A percentile compares a stretch with the other conserved stretches of the same genome.
Evolutionary conservation across 352 stramenopile genomes (phyloP).

Genomic region (Chrysophaeum taylorii): DNA sequence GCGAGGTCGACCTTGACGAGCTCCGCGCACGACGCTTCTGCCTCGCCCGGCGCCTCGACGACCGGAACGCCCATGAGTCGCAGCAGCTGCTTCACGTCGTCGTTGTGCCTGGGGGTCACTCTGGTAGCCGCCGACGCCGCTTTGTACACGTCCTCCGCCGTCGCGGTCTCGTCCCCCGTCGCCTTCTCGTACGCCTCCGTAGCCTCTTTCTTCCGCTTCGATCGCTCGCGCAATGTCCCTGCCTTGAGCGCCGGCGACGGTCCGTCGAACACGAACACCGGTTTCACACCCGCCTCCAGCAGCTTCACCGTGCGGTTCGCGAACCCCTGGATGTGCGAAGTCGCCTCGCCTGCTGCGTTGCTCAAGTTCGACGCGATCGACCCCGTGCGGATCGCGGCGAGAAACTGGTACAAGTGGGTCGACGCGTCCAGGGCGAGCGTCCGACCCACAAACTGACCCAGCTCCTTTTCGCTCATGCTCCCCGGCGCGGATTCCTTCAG

Average conservation of each 20-base stretch:
- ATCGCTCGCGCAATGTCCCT: too few species aligned
- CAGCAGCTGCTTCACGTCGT: constrained; percentile 33
- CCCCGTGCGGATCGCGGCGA: constrained; percentile 36
- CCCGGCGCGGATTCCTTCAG: constrained; percentile 69
- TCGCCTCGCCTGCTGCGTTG: constrained; percentile 74
- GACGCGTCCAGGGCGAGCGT: constrained; percentile 74
- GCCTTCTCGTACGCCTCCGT: too few species aligned
- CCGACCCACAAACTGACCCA: constrained; percentile 56
- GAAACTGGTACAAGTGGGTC: constrained; percentile 80
- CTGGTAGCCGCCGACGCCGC: not conserved
- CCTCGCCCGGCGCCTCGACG: constrained; percentile 88
- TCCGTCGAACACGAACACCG: constrained; percentile 82
- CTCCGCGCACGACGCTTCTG: constrained; percentile 89
- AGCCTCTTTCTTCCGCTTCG: too few species aligned
- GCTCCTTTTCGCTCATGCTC: constrained; percentile 61
- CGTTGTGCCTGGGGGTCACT: not conserved
- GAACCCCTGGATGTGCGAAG: constrained; percentile 60
- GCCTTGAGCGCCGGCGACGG: constrained; percentile 75
- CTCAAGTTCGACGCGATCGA: constrained; percentile 62
- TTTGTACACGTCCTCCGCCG: not conserved
- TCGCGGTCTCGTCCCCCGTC: too few species aligned
- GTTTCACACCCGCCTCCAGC: constrained; percentile 78
- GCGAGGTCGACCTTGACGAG: constrained; percentile 80
- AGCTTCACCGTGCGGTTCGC: constrained; percentile 77
- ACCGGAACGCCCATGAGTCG: constrained; percentile 88